Conservation (phyloP, 257 asterid species). For the Ilex asprella region DNA sequence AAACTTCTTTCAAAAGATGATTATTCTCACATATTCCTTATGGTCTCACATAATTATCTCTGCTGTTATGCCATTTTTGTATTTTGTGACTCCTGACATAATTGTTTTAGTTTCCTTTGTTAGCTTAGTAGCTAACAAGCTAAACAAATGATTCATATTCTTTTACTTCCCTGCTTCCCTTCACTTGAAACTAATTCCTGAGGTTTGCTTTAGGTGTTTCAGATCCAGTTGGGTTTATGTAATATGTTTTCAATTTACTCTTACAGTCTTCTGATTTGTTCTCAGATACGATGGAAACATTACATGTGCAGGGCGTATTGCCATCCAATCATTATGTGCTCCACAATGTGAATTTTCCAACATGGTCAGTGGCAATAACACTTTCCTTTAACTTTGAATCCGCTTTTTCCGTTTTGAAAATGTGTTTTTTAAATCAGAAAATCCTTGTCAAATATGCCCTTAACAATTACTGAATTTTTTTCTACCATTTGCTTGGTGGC, state of each 20-base stretch:
- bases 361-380: conserved; percentile 33
- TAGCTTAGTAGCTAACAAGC: not conserved
- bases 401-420: not conserved
- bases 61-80: too few species aligned
- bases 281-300: conserved; percentile 49
- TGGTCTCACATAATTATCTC: too few species aligned
- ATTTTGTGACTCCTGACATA: too few species aligned
- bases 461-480: not conserved
- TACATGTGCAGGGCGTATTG: conserved; percentile 56
- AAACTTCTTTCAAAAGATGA: too few species aligned
- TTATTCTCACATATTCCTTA: too few species aligned
- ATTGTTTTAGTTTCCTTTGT: too few species aligned
- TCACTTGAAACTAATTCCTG: not conserved
- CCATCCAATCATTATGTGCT: conserved; percentile 84
- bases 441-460: not conserved
- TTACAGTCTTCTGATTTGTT: conserved; percentile 11
- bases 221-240: not conserved
- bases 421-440: not conserved
- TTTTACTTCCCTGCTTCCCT: not conserved
- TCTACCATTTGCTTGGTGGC: not conserved
- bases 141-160: not conserved
- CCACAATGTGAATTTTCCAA: conserved; percentile 82
- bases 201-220: not conserved
- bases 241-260: not conserved
- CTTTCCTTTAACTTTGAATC: not conserved